These are phyloP conservation scores for Eragrostis nindensis DNA, from an alignment of 176 grass and related monocot species.

Conservation along the genomic window DNA sequence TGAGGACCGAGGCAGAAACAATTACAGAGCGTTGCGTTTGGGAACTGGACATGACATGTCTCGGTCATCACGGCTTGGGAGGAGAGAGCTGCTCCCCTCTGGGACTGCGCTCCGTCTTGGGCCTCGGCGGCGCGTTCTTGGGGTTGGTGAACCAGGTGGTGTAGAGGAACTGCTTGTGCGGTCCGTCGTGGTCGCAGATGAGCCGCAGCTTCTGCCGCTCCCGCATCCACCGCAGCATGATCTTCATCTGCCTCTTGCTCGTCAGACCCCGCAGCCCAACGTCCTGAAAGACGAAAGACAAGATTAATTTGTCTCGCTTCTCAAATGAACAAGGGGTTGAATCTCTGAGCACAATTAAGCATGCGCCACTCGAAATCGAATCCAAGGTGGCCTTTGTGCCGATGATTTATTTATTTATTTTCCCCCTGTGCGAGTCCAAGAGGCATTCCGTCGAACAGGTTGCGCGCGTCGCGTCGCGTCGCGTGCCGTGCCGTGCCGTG, in stretches of 20 bases:
- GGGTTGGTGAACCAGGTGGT: conserved; percentile 98
- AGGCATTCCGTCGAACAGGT: conserved; percentile 46
- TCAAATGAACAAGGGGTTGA: background rate
- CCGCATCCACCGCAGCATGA: conserved; percentile 92
- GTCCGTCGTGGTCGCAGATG: conserved; percentile 82
- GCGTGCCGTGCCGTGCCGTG: no score
- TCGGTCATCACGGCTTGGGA: background rate
- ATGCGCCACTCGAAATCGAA: background rate
- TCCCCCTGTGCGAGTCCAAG: background rate
- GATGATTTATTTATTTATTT: background rate
- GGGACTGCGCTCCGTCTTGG: conserved; percentile 30
- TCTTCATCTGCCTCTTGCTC: conserved; percentile 96
- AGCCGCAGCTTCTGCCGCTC: conserved; percentile 85
- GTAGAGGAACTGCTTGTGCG: conserved; percentile 95
- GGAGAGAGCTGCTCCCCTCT: background rate
- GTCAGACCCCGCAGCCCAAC: conserved; percentile 70
- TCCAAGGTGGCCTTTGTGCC: background rate
- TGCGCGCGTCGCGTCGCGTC: background rate
- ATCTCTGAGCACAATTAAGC: background rate
- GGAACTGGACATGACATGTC: background rate
- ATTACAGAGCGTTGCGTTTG: background rate
- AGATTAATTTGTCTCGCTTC: background rate
- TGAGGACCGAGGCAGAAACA: background rate
- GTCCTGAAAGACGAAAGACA: conserved; percentile 33
- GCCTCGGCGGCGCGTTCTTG: conserved; percentile 58